Conservation (phyloP, 768 basidiomycete species). For the Tylopilus sp. region DNA sequence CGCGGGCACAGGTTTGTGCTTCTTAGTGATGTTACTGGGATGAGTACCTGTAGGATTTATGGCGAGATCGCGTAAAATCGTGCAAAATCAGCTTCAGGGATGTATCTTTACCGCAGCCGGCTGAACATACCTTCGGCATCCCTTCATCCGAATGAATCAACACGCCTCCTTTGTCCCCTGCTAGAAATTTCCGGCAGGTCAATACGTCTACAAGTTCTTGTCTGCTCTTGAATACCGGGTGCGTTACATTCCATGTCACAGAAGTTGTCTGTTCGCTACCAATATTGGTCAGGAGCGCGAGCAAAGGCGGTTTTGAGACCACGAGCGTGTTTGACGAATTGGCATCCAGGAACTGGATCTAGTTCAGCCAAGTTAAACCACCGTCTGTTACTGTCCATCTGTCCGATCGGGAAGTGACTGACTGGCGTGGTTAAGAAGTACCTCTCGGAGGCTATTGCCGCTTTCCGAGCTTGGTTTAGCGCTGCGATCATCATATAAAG, state of each 20-base stretch:
- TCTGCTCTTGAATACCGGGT: constrained; percentile 37
- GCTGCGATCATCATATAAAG: constrained; percentile 44
- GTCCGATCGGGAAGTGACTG: constrained; percentile 11
- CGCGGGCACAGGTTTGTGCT: constrained; percentile 20
- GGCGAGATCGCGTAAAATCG: not conserved
- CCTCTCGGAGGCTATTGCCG: constrained; percentile 41
- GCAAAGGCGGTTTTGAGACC: constrained; percentile 53
- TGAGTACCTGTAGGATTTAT: constrained; percentile 29
- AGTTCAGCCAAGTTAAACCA: not conserved
- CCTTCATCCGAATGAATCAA: constrained; percentile 38
- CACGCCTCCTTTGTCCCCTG: constrained; percentile 42
- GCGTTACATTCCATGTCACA: constrained; percentile 42
- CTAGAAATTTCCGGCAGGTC: constrained; percentile 40
- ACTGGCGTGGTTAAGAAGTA: constrained; percentile 49
- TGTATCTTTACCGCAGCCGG: not conserved
- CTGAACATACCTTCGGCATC: constrained; percentile 40
- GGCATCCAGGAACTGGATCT: constrained; percentile 47
- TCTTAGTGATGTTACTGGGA: constrained; percentile 30
- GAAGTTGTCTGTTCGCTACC: constrained; percentile 37
- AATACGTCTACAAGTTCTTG: constrained; percentile 52
- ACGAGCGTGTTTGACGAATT: constrained; percentile 40
- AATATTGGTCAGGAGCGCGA: constrained; percentile 53
- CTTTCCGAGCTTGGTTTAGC: constrained; percentile 53
- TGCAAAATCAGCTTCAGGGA: not conserved
- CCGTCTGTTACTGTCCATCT: not conserved